phyloP scores from a whole-genome alignment of 805 yeast genomes.

The Barnettozyma sp. region DNA sequence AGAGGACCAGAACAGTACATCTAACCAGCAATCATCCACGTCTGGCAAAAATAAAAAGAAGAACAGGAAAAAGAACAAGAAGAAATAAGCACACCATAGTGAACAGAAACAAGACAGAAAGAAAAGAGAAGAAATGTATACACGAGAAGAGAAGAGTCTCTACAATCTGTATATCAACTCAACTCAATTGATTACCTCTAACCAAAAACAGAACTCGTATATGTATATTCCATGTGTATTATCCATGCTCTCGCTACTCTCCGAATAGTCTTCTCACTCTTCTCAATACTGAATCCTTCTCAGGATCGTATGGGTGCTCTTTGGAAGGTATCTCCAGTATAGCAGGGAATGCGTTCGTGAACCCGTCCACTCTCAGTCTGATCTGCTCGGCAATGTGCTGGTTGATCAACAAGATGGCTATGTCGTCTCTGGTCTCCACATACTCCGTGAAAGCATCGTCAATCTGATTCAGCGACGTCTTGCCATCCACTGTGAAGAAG shows the following conservation, averaged over 20 bases:
- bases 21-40: not conserved
- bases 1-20: no score
- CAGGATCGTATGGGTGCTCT: slow-evolving; percentile 97
- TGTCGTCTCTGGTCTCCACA: slow-evolving; percentile 72
- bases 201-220: no score
- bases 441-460: slow-evolving; percentile 68
- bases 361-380: slow-evolving; percentile 73
- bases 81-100: slow-evolving; percentile 10
- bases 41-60: slow-evolving; percentile 6
- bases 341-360: slow-evolving; percentile 91
- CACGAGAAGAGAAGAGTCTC: no score
- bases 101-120: no score
- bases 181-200: slow-evolving; percentile 11
- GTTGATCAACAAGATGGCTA: slow-evolving; percentile 87
- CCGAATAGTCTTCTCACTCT: slow-evolving; percentile 94
- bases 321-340: slow-evolving; percentile 94
- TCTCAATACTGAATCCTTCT: slow-evolving; percentile 90
- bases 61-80: slow-evolving; percentile 12
- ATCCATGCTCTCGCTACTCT: no score
- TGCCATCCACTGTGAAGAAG: slow-evolving; percentile 71
- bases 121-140: no score
- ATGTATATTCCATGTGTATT: no score
- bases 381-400: slow-evolving; percentile 93
- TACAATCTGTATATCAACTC: no score
- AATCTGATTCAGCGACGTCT: slow-evolving; percentile 70